Conservation (phyloP, 352 stramenopile species). For the Phytophthora europaea region DNA sequence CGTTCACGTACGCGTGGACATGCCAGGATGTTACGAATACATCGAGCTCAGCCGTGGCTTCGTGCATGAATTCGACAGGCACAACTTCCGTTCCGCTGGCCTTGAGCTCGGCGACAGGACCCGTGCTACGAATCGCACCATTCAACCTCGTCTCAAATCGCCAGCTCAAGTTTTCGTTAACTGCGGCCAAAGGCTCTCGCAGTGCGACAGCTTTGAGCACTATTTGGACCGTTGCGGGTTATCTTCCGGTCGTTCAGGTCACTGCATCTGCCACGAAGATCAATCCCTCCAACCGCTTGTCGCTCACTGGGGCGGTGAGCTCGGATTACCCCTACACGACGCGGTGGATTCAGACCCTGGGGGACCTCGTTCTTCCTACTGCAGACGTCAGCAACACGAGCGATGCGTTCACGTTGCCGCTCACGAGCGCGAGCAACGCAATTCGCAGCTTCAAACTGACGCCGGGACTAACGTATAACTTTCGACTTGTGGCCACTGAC, state of each 20-base stretch:
- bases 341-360: slow-evolving; percentile 65
- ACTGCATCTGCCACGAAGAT: slow-evolving; percentile 47
- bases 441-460: slow-evolving; percentile 69
- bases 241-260: slow-evolving; percentile 54
- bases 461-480: slow-evolving; percentile 68
- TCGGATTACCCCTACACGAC: slow-evolving; percentile 74
- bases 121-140: slow-evolving; percentile 48
- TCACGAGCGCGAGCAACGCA: slow-evolving; percentile 62
- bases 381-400: slow-evolving; percentile 36
- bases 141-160: slow-evolving; percentile 53
- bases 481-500: slow-evolving; percentile 68
- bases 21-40: slow-evolving; percentile 68
- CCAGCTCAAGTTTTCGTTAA: slow-evolving; percentile 62
- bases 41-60: slow-evolving; percentile 20
- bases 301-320: slow-evolving; percentile 44
- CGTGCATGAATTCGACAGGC: slow-evolving; percentile 20
- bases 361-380: slow-evolving; percentile 57
- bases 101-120: slow-evolving; percentile 12
- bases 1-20: slow-evolving; percentile 60
- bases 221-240: slow-evolving; percentile 62
- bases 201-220: slow-evolving; percentile 32
- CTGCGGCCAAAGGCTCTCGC: slow-evolving; percentile 42
- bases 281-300: slow-evolving; percentile 55
- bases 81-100: slow-evolving; percentile 20
- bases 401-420: slow-evolving; percentile 60